Evolutionary conservation across 1,284 basidiomycete species (phyloP).

Genomic region (Ustilago vetiveriae): DNA sequence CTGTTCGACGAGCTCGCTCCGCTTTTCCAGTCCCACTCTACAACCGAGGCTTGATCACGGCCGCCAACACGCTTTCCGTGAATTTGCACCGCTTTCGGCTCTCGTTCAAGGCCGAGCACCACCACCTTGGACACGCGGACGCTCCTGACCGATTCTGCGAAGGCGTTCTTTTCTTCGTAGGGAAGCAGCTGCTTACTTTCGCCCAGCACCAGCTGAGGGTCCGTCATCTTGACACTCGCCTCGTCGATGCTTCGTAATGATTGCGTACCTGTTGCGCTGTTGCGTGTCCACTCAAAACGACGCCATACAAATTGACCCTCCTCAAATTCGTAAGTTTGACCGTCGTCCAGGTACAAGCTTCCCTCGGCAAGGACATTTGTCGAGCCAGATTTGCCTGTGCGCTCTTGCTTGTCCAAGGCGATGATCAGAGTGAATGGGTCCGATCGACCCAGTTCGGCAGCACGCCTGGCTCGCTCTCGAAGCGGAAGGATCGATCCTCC

Average conservation of each 20-base stretch:
- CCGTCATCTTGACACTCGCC: conserved; percentile 18
- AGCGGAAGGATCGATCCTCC: conserved; percentile 91
- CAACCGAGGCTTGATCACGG: not conserved
- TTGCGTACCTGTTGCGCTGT: conserved; percentile 17
- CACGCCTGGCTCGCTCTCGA: conserved; percentile 84
- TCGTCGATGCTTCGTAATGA: conserved; percentile 41
- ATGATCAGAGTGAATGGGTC: conserved; percentile 94
- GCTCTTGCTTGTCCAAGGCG: conserved; percentile 74
- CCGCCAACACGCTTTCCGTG: conserved; percentile 24
- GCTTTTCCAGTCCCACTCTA: conserved; percentile 52
- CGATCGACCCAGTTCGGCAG: conserved; percentile 84
- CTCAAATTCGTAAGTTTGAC: conserved; percentile 82
- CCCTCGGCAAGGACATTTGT: conserved; percentile 72
- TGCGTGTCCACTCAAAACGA: conserved; percentile 46
- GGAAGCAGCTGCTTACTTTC: conserved; percentile 41
- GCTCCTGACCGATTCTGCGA: conserved; percentile 45
- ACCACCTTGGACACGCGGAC: conserved; percentile 63
- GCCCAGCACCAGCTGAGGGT: conserved; percentile 21
- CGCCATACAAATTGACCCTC: conserved; percentile 79
- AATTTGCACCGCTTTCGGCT: conserved; percentile 36
- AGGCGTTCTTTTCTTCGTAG: conserved; percentile 44
- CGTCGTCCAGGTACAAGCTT: conserved; percentile 94
- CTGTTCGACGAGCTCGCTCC: conserved; percentile 34
- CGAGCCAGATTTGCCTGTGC: conserved; percentile 16
- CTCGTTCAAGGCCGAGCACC: conserved; percentile 57